Evolutionary conservation across 1,284 basidiomycete genomes (phyloP).

Genomic region (Ceratobasidium sp.): DNA sequence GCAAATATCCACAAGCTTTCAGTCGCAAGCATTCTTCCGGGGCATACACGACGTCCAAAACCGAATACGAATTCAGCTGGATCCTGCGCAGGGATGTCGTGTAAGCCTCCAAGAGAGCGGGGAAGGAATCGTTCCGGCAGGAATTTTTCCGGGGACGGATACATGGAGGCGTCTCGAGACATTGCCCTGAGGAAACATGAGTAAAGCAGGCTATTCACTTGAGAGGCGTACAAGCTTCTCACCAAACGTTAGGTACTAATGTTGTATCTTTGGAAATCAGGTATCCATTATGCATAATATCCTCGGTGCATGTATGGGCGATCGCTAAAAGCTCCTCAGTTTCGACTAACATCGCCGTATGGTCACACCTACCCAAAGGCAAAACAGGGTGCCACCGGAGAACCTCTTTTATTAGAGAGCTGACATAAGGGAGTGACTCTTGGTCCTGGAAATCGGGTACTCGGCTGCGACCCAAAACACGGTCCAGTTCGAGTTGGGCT

Average conservation of each 20-base stretch:
- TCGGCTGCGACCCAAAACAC: slow-evolving; percentile 19
- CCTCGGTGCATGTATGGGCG: slow-evolving; percentile 39
- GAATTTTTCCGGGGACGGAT: slow-evolving; percentile 18
- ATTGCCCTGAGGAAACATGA: slow-evolving; percentile 7
- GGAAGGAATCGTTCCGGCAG: slow-evolving; percentile 18
- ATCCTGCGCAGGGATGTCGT: slow-evolving; percentile 2
- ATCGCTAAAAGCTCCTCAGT: slow-evolving; percentile 19
- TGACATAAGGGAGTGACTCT: slow-evolving; percentile 16
- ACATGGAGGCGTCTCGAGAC: slow-evolving; percentile 16
- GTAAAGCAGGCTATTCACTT: neutral
- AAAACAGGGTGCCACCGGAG: slow-evolving; percentile 34
- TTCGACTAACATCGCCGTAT: neutral
- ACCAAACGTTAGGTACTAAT: slow-evolving; percentile 29
- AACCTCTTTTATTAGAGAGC: slow-evolving; percentile 20
- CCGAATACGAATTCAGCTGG: slow-evolving; percentile 19
- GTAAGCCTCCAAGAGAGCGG: slow-evolving; percentile 16
- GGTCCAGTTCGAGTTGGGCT: slow-evolving; percentile 31
- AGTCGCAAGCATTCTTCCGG: neutral
- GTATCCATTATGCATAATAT: slow-evolving; percentile 40
- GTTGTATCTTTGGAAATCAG: slow-evolving; percentile 41
- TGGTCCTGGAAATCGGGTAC: slow-evolving; percentile 28
- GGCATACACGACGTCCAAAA: slow-evolving; percentile 19
- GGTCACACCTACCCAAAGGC: slow-evolving; percentile 19
- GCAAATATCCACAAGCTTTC: slow-evolving; percentile 23
- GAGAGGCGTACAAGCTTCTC: neutral